Conservation (phyloP, 2,329 filamentous ascomycete genomes). For the Curvularia verruculosa region DNA sequence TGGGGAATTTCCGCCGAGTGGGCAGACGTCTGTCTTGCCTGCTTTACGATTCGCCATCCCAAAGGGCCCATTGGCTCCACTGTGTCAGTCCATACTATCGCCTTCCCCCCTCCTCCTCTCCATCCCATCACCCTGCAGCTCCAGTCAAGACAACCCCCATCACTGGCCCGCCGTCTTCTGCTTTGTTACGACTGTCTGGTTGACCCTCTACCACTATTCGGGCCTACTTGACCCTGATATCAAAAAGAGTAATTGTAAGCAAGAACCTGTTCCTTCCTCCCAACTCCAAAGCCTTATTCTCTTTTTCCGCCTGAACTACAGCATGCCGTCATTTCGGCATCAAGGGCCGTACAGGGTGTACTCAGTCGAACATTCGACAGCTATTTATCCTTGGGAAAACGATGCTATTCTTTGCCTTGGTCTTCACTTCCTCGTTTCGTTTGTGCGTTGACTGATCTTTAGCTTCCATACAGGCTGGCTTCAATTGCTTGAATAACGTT, state of each 20-base stretch:
- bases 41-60: conserved; percentile 41
- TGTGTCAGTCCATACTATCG: conserved; percentile 27
- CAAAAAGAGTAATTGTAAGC: conserved; percentile 35
- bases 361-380: conserved; percentile 19
- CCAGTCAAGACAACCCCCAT: conserved; percentile 17
- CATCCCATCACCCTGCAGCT: conserved; percentile 24
- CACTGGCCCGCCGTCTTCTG: conserved; percentile 5
- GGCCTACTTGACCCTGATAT: conserved; percentile 17
- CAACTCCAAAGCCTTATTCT: conserved; percentile 5
- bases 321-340: conserved; percentile 5
- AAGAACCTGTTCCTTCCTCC: conserved; percentile 20
- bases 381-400: conserved; percentile 12
- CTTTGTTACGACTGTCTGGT: conserved; percentile 1
- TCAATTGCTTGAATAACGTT: conserved; percentile 30
- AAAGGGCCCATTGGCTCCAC: conserved; percentile 36
- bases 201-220: neutral
- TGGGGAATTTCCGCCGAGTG: conserved; percentile 47
- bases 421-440: conserved; percentile 22
- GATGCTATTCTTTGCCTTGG: conserved; percentile 21
- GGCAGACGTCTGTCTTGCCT: conserved; percentile 32
- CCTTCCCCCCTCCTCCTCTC: conserved; percentile 23
- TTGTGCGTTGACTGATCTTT: conserved; percentile 40
- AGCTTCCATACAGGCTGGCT: conserved; percentile 37
- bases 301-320: neutral
- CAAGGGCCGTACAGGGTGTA: conserved; percentile 19